These are phyloP conservation scores for Avena eriantha DNA, from an alignment of 176 grass and related monocot species.

Conservation along the genomic window DNA sequence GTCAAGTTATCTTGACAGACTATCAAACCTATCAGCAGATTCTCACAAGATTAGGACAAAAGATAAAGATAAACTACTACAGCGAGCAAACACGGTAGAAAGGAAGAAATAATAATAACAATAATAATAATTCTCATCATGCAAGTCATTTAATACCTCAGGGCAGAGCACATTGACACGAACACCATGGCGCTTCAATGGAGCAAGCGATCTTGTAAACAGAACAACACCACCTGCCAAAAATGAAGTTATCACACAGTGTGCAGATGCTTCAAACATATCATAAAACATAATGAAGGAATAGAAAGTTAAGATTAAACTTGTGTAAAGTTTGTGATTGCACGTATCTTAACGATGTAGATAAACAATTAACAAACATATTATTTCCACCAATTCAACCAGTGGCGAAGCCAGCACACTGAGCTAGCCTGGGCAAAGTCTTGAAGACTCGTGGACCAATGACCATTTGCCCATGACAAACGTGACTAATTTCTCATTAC, in stretches of 20 bases:
- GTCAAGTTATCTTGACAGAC: conserved; percentile 29
- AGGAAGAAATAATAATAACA: conserved; percentile 13
- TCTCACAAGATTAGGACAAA: conserved; percentile 5
- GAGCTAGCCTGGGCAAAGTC: too few relatives aligned
- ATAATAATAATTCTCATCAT: conserved; percentile 33
- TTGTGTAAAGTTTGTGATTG: not conserved
- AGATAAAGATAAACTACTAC: not conserved
- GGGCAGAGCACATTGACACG: conserved; percentile 96
- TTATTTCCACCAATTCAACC: conserved; percentile 26
- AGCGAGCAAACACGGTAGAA: not conserved
- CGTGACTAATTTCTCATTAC: too few relatives aligned
- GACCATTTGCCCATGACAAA: too few relatives aligned
- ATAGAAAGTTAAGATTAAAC: not conserved
- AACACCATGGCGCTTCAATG: conserved; percentile 73
- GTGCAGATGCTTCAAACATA: not conserved
- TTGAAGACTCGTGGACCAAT: too few relatives aligned
- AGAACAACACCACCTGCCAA: conserved; percentile 87
- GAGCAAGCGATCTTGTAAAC: conserved; percentile 90
- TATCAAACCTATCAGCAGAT: conserved; percentile 28
- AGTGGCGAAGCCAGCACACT: too few relatives aligned
- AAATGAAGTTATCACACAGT: conserved; percentile 39
- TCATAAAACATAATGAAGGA: conserved; percentile 1
- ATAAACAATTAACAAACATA: conserved; percentile 15
- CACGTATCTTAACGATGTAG: conserved; percentile 1
- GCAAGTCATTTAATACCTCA: conserved; percentile 64